Conservation (phyloP, 805 yeast genomes). For the Wickerhamiella sorbophila region DNA sequence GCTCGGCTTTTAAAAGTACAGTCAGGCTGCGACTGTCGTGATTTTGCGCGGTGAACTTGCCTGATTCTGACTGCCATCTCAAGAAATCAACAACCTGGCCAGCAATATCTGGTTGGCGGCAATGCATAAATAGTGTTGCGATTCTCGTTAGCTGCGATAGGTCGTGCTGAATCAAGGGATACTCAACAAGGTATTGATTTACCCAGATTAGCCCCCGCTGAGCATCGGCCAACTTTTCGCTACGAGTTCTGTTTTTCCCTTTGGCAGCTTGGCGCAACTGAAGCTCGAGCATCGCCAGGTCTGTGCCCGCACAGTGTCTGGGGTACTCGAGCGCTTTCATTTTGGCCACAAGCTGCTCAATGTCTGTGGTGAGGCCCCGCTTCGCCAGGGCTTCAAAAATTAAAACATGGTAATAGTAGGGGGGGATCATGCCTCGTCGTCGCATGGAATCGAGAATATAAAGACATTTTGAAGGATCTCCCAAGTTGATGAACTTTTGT, state of each 20-base stretch:
- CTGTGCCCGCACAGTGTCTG: conserved; percentile 17
- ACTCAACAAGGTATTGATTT: conserved; percentile 13
- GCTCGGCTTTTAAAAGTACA: background rate
- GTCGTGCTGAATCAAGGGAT: conserved; percentile 14
- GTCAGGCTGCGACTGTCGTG: conserved; percentile 1
- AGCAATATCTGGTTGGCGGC: conserved; percentile 6
- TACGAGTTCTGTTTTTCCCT: background rate
- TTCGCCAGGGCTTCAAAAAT: conserved; percentile 9
- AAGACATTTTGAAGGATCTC: conserved; percentile 1
- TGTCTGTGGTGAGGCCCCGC: background rate
- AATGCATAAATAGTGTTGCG: conserved; percentile 7
- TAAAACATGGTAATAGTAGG: conserved; percentile 9
- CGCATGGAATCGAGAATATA: conserved; percentile 5
- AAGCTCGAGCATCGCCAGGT: conserved; percentile 13
- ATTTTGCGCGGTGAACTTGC: background rate
- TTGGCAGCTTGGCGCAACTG: conserved; percentile 1
- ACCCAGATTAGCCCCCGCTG: conserved; percentile 6
- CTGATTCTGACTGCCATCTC: conserved; percentile 1
- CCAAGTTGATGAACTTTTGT: background rate
- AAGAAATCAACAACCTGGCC: conserved; percentile 8
- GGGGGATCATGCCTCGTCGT: conserved; percentile 10
- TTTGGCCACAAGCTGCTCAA: conserved; percentile 4
- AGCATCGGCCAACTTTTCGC: conserved; percentile 1
- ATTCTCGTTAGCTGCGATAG: conserved; percentile 12
- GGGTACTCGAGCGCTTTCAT: conserved; percentile 11